A percentile compares a stretch with the other conserved stretches of the same genome.
These are phyloP conservation scores for Blumeriella jaapii DNA, from an alignment of 2,329 filamentous ascomycete genomes.

Conservation along the genomic window DNA sequence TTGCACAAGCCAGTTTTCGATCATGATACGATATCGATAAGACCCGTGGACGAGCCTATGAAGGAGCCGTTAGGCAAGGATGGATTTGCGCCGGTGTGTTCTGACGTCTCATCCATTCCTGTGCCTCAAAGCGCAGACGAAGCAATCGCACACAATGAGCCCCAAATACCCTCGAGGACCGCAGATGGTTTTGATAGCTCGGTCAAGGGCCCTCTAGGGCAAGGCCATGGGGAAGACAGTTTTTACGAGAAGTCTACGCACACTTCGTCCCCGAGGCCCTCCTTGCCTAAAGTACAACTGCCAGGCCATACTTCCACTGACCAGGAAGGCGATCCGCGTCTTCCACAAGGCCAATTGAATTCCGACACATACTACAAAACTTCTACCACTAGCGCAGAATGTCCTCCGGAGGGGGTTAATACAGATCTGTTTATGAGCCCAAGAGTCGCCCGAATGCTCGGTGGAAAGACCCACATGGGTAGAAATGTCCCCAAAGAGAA, in stretches of 20 bases:
- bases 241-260: conserved; percentile 41
- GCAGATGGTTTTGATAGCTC: conserved; percentile 31
- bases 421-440: conserved; percentile 51
- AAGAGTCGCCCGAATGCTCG: conserved; percentile 43
- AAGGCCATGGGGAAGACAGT: conserved; percentile 37
- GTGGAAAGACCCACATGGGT: conserved; percentile 30
- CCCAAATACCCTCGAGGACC: conserved; percentile 38
- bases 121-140: conserved; percentile 28
- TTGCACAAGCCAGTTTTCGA: conserved; percentile 18
- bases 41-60: conserved; percentile 26
- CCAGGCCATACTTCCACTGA: conserved; percentile 36
- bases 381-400: conserved; percentile 29
- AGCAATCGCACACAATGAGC: conserved; percentile 33
- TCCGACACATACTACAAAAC: conserved; percentile 29
- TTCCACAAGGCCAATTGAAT: conserved; percentile 16
- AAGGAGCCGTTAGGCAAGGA: conserved; percentile 27
- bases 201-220: conserved; percentile 10
- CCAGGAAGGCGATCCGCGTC: conserved; percentile 16
- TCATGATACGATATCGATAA: conserved; percentile 27
- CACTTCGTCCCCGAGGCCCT: conserved; percentile 36
- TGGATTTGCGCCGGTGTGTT: conserved; percentile 29
- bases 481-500: conserved; percentile 23
- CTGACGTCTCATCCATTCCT: conserved; percentile 32
- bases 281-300: conserved; percentile 42
- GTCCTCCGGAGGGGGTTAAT: conserved; percentile 43